Percentiles rank a stretch among this genome's conserved stretches.
These are phyloP conservation scores for Paralagenidium karlingii DNA, from an alignment of 352 stramenopile species.

Conservation along the genomic window DNA sequence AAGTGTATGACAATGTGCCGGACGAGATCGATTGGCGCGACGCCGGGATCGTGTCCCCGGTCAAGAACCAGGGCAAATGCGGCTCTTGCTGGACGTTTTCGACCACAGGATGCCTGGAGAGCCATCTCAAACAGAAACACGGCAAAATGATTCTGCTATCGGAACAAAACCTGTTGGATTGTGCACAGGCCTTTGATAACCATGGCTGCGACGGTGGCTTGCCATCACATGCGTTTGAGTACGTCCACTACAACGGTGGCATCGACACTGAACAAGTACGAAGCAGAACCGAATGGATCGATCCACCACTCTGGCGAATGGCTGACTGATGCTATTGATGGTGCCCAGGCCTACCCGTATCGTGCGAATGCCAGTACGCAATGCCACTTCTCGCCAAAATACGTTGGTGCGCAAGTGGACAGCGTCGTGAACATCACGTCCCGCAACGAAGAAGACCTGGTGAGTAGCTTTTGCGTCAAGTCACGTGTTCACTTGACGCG, in stretches of 20 bases:
- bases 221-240: slow-evolving; percentile 96
- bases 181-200: slow-evolving; percentile 88
- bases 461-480: slow-evolving; percentile 21
- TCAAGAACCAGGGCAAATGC: slow-evolving; percentile 98
- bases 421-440: slow-evolving; percentile 79
- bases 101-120: slow-evolving; percentile 95
- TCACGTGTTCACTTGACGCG: too few species aligned
- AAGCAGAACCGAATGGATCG: too few species aligned
- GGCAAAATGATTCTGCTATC: slow-evolving; percentile 87
- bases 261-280: slow-evolving; percentile 64
- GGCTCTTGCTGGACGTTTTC: slow-evolving; percentile 99
- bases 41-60: slow-evolving; percentile 88
- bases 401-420: slow-evolving; percentile 57
- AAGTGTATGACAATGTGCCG: slow-evolving; percentile 42
- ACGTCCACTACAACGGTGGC: slow-evolving; percentile 85
- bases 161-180: slow-evolving; percentile 98
- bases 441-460: slow-evolving; percentile 62
- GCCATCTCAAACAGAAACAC: slow-evolving; percentile 90
- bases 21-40: slow-evolving; percentile 90
- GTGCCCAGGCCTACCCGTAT: slow-evolving; percentile 54
- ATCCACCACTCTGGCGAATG: neutral
- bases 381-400: slow-evolving; percentile 69
- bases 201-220: slow-evolving; percentile 94
- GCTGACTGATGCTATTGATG: too few species aligned
- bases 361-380: slow-evolving; percentile 60